phyloP scores from a whole-genome alignment of 371 early-diverging fungal genomes.

The Apophysomyces elegans region DNA sequence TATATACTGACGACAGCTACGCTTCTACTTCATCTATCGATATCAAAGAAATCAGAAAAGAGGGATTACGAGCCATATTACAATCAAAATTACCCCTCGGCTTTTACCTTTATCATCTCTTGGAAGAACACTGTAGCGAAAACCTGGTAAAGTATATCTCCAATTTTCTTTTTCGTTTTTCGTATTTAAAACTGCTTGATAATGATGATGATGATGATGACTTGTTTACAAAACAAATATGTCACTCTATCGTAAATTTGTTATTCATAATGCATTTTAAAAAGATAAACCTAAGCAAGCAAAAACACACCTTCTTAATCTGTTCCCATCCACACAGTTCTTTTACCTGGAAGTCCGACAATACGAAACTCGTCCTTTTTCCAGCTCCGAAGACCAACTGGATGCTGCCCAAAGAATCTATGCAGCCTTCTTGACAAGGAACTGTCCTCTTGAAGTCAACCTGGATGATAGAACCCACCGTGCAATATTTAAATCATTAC shows the following conservation, averaged over 20 bases:
- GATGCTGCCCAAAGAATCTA: slow-evolving; percentile 10
- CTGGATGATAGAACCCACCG: slow-evolving; percentile 9
- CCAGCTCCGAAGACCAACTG: slow-evolving; percentile 3
- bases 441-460: slow-evolving; percentile 9
- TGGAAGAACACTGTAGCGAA: slow-evolving; percentile 11
- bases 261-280: too few species aligned
- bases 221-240: too few species aligned
- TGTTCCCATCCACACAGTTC: not conserved
- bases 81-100: slow-evolving; percentile 6
- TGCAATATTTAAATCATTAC: slow-evolving; percentile 6
- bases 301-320: not conserved
- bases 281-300: too few species aligned
- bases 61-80: slow-evolving; percentile 3
- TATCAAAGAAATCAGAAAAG: not conserved
- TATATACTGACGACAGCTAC: not conserved
- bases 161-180: too few species aligned
- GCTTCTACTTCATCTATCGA: not conserved
- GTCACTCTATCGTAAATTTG: too few species aligned
- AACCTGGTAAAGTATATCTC: slow-evolving; percentile 4
- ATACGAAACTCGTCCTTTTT: slow-evolving; percentile 7
- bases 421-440: slow-evolving; percentile 1
- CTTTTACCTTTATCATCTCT: slow-evolving; percentile 3
- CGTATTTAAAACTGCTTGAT: too few species aligned
- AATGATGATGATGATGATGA: too few species aligned
- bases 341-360: slow-evolving; percentile 8